These are phyloP conservation scores for Alternaria sp. DNA, from an alignment of 2,329 filamentous ascomycete species.

Conservation along the genomic window DNA sequence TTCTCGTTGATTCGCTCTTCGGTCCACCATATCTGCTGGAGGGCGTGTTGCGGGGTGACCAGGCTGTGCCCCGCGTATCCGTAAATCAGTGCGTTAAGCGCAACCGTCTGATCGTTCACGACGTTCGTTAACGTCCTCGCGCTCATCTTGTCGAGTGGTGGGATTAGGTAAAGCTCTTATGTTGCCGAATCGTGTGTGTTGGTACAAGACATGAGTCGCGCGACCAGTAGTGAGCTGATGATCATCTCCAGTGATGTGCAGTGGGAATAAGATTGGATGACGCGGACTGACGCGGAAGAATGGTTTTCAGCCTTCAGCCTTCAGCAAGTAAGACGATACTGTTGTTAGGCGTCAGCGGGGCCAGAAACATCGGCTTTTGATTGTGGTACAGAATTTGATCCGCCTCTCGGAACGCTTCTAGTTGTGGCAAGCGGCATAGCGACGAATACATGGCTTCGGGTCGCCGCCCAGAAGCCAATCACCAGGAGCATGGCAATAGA, in stretches of 20 bases:
- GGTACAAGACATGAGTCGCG: conserved; percentile 28
- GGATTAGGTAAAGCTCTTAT: conserved; percentile 13
- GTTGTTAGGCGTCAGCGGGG: conserved; percentile 45
- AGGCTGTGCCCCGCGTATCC: conserved; percentile 61
- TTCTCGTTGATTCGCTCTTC: conserved; percentile 73
- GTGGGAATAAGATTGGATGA: conserved; percentile 6
- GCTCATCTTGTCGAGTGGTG: conserved; percentile 40
- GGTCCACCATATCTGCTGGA: conserved; percentile 74
- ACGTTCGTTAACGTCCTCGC: conserved; percentile 52
- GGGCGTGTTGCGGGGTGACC: conserved; percentile 58
- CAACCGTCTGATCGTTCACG: conserved; percentile 54
- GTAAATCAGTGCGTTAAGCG: conserved; percentile 61
- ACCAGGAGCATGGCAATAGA: conserved; percentile 24
- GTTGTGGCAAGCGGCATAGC: conserved; percentile 48
- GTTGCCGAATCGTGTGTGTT: conserved; percentile 24
- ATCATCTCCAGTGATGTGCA: conserved; percentile 34
- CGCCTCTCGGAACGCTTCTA: conserved; percentile 31
- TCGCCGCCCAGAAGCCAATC: conserved; percentile 41
- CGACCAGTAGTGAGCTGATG: conserved; percentile 28
- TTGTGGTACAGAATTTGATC: conserved; percentile 40
- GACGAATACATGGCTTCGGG: conserved; percentile 42
- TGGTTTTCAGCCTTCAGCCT: conserved; percentile 19
- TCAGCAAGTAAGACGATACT: conserved; percentile 34
- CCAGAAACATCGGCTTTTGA: conserved; percentile 38
- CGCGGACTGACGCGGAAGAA: conserved; percentile 17